Percentiles rank a stretch among this genome's conserved stretches.
Evolutionary conservation across 148 eudicot genomes (phyloP).

Genomic region (Heliosperma pusillum): DNA sequence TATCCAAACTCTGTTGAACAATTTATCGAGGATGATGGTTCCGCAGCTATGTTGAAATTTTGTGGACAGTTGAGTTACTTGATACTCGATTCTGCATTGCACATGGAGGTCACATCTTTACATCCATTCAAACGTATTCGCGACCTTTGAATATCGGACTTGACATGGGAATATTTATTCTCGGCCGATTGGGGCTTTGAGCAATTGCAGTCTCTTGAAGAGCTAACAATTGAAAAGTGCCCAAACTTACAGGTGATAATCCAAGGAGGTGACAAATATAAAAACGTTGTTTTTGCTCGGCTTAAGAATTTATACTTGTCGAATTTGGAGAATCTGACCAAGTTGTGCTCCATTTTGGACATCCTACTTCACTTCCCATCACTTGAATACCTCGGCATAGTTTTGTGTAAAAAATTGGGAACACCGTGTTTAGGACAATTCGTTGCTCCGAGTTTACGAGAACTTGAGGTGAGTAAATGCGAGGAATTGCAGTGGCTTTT

Average conservation of each 20-base stretch:
- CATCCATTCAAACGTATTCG: neutral
- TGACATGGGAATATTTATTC: neutral
- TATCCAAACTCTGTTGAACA: neutral
- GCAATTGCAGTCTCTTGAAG: neutral
- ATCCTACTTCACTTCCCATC: neutral
- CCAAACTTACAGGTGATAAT: neutral
- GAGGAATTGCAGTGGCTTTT: too few relatives aligned
- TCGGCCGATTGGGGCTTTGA: neutral
- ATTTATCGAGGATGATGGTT: neutral
- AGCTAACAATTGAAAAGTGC: neutral
- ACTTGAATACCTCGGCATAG: neutral
- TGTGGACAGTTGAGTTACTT: neutral
- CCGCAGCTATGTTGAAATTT: neutral
- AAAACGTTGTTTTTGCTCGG: neutral
- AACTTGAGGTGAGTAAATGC: too few relatives aligned
- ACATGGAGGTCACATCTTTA: neutral
- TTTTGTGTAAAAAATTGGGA: too few relatives aligned
- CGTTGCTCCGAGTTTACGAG: too few relatives aligned
- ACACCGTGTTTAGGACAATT: too few relatives aligned
- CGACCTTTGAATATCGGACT: neutral
- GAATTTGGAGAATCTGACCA: neutral
- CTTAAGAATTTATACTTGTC: neutral
- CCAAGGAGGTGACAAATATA: neutral
- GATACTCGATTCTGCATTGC: neutral
- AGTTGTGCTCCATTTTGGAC: neutral